Evolutionary conservation across 768 basidiomycete genomes (phyloP), one percentile per base, ranked within the genome.

Genomic region (Suillus subaureus): DNA sequence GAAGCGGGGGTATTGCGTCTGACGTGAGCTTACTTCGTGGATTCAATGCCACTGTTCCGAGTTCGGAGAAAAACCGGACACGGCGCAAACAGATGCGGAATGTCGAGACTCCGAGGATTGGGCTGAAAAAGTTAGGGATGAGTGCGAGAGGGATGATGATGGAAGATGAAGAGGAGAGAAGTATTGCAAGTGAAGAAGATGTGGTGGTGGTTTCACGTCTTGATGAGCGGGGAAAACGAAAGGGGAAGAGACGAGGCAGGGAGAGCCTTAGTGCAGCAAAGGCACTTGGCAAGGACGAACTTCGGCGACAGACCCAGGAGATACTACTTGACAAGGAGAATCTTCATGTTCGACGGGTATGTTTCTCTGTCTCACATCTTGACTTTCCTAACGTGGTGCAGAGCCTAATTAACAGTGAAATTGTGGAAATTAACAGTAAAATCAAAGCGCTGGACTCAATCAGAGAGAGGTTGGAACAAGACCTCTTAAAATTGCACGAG

Each of bases 21-120:
- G 85, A 87, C 71, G 89, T 96, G 61, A 93, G 92, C 71, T 82
- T 99, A 40, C 79, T 97, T 49, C 87, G 91, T 54, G 97, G 97
- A 0, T 99, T 98, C 78, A 91, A 93, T 72, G 97, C 97, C 21
- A 98, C 97, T 2, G 92, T 97, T 51, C 97, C 97, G 15, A 92
- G 91, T 73, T 87, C 96, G 45, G 91, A 94, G 70, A 85, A 88
- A 73, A 84, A 93, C 62, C 89, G 91, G 67, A 82, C 87, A 16
- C 82, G 95, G 66, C 78, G 96, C 68, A 79, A 94, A 65, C 89
- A 93, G 75, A 87, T 92, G 77, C 83, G 96, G 65, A 92, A 89
- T 70, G 86, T 93, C 16, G 91, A 94, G 4, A 85, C 89, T 15
- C 90, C 89, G 35, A 84, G 83, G 70, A 79, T 93, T 51, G 94